A percentile compares a stretch with the other conserved stretches of the same genome.
phyloP scores from a whole-genome alignment of 257 asterid genomes.

The Plantago major region DNA sequence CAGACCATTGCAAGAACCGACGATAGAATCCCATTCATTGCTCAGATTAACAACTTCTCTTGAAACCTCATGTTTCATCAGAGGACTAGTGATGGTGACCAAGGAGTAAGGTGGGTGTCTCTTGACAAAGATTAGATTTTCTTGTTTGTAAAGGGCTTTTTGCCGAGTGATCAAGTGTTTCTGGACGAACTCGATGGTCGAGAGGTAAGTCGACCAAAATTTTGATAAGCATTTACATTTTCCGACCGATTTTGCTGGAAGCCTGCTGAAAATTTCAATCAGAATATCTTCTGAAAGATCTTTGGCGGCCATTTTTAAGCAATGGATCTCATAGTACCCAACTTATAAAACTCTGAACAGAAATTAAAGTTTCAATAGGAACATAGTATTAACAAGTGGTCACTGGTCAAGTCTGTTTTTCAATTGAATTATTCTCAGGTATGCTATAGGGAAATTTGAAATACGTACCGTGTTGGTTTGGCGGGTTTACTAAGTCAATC shows the following conservation, averaged over 20 bases:
- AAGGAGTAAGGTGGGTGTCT: not conserved
- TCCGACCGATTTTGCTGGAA: slow-evolving; percentile 5
- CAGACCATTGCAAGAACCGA: not conserved
- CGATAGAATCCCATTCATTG: not conserved
- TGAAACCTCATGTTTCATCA: not conserved
- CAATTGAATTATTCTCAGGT: too few relatives aligned
- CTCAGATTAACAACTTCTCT: not conserved
- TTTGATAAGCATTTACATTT: not conserved
- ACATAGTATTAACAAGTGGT: too few relatives aligned
- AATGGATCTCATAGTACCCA: too few relatives aligned
- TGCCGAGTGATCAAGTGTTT: not conserved
- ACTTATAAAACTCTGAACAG: too few relatives aligned
- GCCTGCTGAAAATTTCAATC: not conserved
- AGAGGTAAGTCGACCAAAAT: not conserved
- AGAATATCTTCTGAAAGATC: not conserved
- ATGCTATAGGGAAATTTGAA: too few relatives aligned
- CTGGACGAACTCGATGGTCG: not conserved
- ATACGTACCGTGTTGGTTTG: too few relatives aligned
- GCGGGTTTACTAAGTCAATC: too few relatives aligned
- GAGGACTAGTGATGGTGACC: not conserved
- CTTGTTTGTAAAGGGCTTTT: not conserved
- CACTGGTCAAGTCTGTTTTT: too few relatives aligned
- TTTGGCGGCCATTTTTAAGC: too few relatives aligned
- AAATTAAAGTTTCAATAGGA: too few relatives aligned
- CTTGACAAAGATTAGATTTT: not conserved